Evolutionary conservation across 805 yeast species (phyloP), one percentile per base, ranked within the genome.

Genomic region (Candida maesae): DNA sequence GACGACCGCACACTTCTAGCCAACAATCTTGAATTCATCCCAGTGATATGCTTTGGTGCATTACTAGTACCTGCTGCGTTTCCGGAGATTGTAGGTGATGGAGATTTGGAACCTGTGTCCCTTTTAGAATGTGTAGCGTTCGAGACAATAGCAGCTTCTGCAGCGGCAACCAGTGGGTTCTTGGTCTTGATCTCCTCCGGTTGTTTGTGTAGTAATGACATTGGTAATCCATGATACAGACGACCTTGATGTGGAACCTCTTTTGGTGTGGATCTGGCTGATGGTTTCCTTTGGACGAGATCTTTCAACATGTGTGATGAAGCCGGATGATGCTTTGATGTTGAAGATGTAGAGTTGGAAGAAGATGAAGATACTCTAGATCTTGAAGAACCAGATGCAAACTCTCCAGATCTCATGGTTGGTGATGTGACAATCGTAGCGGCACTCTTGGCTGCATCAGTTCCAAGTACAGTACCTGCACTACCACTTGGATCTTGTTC

Each of bases 21-120:
- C 43, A 81, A 60, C 35, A 81, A 65, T 51, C 76, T 76, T 6
- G 86, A 80, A 55, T 78, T 79, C 73, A 73, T 66, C 13, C 78
- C 65, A 3, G 84, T 78, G 16, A 79, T 68, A 16, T 58, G 36
- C 23, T 55, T 63, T 35, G 58, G 55, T 3, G 31, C 39, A 44
- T 35, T 19, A 11, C 27, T 36, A n/a, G 10, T 14, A n/a, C n/a
- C n/a, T n/a, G n/a, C n/a, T n/a, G n/a, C n/a, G n/a, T n/a, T n/a
- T n/a, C n/a, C n/a, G n/a, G n/a, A n/a, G n/a, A 36, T 29, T 15
- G 26, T 33, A 13, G 38, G 20, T 13, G 36, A 38, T 17, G 42
- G 33, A 19, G 23, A 18, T 16, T 41, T 37, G 18, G 33, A 27
- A 14, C 14, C 19, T 4, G 34, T 16, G 14, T 10, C 7, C 25